Percentiles rank a stretch among this genome's conserved stretches.
phyloP scores from a whole-genome alignment of 495 filamentous ascomycete species.

The Hyaloscypha bicolor region DNA sequence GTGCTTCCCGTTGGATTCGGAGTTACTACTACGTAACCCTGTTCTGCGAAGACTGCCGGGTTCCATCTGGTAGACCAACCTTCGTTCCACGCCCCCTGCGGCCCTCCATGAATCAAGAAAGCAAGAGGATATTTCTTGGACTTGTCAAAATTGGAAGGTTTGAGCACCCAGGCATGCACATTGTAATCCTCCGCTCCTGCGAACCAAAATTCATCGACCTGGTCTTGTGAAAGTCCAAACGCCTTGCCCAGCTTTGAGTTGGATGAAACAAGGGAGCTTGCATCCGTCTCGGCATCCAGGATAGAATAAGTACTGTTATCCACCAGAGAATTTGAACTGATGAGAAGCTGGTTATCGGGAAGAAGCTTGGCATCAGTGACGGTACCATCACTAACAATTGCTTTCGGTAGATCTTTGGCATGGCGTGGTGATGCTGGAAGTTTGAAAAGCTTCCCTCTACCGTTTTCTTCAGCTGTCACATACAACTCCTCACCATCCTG shows the following conservation, averaged over 20 bases:
- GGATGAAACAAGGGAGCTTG: constrained; percentile 54
- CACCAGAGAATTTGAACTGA: constrained; percentile 66
- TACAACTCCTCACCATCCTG: constrained; percentile 64
- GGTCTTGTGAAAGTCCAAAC: constrained; percentile 64
- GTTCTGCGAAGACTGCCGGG: constrained; percentile 86
- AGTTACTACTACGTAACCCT: constrained; percentile 85
- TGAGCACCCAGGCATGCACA: constrained; percentile 80
- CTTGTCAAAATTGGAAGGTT: constrained; percentile 75
- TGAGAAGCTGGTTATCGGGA: constrained; percentile 56
- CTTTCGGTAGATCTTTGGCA: constrained; percentile 53
- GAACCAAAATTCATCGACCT: constrained; percentile 75
- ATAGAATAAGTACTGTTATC: constrained; percentile 71
- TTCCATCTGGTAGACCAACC: constrained; percentile 91
- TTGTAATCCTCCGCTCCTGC: constrained; percentile 59
- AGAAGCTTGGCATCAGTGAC: constrained; percentile 61
- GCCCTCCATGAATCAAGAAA: constrained; percentile 87
- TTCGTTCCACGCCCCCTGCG: constrained; percentile 83
- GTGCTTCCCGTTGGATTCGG: constrained; percentile 90
- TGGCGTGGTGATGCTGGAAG: constrained; percentile 55
- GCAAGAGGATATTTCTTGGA: constrained; percentile 78
- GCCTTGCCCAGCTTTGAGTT: constrained; percentile 65
- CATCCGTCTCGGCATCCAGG: constrained; percentile 46
- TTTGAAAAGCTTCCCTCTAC: constrained; percentile 64
- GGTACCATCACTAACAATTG: constrained; percentile 61
- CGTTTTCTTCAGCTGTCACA: constrained; percentile 67